Conservation (phyloP, 306 rosid genomes). For the Canavalia ensiformis region DNA sequence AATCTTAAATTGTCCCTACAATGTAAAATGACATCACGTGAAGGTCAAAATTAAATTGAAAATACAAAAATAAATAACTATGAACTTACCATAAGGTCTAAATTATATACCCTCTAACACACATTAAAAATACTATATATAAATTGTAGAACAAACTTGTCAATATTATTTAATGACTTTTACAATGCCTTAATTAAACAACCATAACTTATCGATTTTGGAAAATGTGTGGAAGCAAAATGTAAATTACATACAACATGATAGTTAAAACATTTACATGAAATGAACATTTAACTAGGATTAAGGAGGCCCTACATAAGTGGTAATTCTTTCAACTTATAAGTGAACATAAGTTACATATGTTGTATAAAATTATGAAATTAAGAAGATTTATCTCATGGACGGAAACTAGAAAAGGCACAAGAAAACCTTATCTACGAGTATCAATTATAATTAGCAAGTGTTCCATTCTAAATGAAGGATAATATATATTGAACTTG, state of each 20-base stretch:
- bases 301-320: neutral
- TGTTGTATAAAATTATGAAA: conserved; percentile 7
- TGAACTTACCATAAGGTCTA: neutral
- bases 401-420: neutral
- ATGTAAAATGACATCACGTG: conserved; percentile 16
- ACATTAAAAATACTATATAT: too few relatives aligned
- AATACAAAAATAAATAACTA: conserved; percentile 19
- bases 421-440: too few relatives aligned
- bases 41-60: conserved; percentile 27
- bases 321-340: neutral
- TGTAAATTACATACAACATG: neutral
- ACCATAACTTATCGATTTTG: neutral
- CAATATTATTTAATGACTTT: conserved; percentile 16
- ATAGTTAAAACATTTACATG: neutral
- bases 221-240: conserved; percentile 3
- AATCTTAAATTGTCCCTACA: conserved; percentile 83
- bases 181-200: neutral
- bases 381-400: neutral
- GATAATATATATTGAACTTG: too few relatives aligned
- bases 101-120: too few relatives aligned
- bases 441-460: too few relatives aligned
- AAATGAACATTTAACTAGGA: conserved; percentile 7
- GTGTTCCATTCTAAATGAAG: too few relatives aligned
- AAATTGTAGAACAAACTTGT: neutral
- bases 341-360: neutral